Conservation (phyloP, 805 yeast species). For the Cyberlindnera mississippiensis region DNA sequence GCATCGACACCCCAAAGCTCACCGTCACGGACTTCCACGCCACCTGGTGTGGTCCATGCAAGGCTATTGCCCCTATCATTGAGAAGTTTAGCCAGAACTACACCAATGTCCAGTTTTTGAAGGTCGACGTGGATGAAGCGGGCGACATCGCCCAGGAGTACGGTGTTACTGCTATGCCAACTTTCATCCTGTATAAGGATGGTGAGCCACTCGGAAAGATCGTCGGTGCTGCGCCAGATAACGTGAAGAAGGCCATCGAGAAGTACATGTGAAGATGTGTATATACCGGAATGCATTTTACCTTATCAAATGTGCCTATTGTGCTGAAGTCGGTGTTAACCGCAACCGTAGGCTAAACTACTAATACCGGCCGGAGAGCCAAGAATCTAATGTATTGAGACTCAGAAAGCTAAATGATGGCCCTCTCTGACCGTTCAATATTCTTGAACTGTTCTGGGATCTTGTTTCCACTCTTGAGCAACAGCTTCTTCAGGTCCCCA, state of each 20-base stretch:
- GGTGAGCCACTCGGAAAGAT: conserved; percentile 55
- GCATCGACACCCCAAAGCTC: conserved; percentile 35
- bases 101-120: conserved; percentile 52
- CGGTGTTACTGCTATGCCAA: conserved; percentile 74
- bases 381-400: too few relatives aligned
- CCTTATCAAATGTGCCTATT: too few relatives aligned
- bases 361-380: too few relatives aligned
- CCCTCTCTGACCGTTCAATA: too few relatives aligned
- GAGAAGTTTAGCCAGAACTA: conserved; percentile 37
- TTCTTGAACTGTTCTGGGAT: conserved; percentile 23
- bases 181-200: conserved; percentile 54
- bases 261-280: conserved; percentile 17
- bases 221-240: conserved; percentile 55
- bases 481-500: conserved; percentile 21
- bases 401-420: too few relatives aligned
- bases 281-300: too few relatives aligned
- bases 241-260: conserved; percentile 32
- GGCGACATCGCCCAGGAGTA: conserved; percentile 57
- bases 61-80: conserved; percentile 60
- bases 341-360: too few relatives aligned
- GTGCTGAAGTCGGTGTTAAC: too few relatives aligned
- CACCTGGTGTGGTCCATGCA: conserved; percentile 79
- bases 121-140: conserved; percentile 67
- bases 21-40: conserved; percentile 65
- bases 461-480: conserved; percentile 20